A percentile compares a stretch with the other conserved stretches of the same genome.
These are phyloP conservation scores for Chlorella sp. DNA, from an alignment of 139 green algal species.

Conservation along the genomic window DNA sequence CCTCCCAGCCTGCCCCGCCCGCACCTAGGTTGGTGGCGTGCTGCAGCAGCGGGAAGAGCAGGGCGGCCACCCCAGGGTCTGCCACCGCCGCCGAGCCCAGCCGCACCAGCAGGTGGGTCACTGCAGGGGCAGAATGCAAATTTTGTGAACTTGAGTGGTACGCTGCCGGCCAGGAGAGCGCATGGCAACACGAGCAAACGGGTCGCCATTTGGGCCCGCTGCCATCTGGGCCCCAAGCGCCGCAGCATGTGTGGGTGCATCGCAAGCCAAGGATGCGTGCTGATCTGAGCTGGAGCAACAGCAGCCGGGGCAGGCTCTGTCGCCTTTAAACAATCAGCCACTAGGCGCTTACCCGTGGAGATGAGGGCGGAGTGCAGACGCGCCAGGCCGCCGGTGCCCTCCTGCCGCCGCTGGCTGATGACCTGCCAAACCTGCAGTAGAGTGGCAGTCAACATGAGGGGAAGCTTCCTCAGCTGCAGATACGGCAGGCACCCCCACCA, in stretches of 20 bases:
- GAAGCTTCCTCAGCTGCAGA: too few species aligned
- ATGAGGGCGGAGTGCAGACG: slow-evolving; percentile 76
- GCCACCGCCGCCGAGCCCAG: slow-evolving; percentile 55
- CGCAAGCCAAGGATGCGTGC: too few species aligned
- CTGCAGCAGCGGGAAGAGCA: slow-evolving; percentile 73
- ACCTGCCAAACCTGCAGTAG: slow-evolving; percentile 15
- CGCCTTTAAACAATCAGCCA: too few species aligned
- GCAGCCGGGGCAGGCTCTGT: too few species aligned
- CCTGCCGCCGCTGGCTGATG: slow-evolving; percentile 23
- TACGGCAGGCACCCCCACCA: too few species aligned
- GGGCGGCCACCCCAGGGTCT: slow-evolving; percentile 49
- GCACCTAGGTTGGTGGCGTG: slow-evolving; percentile 55
- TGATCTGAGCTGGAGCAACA: too few species aligned
- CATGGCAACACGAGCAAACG: too few species aligned
- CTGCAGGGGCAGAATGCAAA: not conserved
- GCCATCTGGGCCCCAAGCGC: too few species aligned
- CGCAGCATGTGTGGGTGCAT: too few species aligned
- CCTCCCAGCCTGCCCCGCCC: not conserved
- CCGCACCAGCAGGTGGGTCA: slow-evolving; percentile 73
- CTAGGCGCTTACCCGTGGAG: slow-evolving; percentile 61
- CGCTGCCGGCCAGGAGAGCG: not conserved
- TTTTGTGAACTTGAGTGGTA: not conserved
- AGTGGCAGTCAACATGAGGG: too few species aligned
- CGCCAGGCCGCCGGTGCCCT: slow-evolving; percentile 55
- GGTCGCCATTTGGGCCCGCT: too few species aligned